A percentile compares a stretch with the other conserved stretches of the same genome.
Evolutionary conservation across 768 basidiomycete genomes (phyloP).

Genomic region (Suillus sp.): DNA sequence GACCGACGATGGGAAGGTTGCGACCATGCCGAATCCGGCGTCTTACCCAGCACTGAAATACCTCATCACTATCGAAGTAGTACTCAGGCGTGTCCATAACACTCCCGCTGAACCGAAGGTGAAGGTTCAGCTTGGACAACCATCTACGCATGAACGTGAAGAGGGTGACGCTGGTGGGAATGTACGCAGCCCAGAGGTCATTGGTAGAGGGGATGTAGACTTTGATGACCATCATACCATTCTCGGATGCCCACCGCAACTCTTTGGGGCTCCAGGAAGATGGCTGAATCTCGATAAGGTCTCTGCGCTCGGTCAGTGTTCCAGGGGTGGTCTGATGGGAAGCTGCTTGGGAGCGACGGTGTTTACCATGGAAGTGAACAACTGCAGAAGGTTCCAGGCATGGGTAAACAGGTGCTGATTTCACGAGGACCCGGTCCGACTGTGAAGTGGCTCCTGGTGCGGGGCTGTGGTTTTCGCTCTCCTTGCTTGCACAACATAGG

Average conservation of each 20-base stretch:
- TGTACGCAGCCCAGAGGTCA: slow-evolving; percentile 42
- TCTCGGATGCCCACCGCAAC: slow-evolving; percentile 35
- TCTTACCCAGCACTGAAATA: slow-evolving; percentile 38
- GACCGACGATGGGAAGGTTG: slow-evolving; percentile 39
- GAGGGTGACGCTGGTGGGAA: slow-evolving; percentile 34
- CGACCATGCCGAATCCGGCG: slow-evolving; percentile 35
- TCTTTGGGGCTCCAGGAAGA: not conserved
- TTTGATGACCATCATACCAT: slow-evolving; percentile 41
- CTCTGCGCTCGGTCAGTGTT: not conserved
- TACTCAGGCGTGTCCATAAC: slow-evolving; percentile 31
- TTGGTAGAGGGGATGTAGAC: slow-evolving; percentile 41
- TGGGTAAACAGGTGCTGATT: not conserved
- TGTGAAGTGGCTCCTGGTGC: not conserved
- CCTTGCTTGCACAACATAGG: not conserved
- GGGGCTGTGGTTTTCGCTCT: not conserved
- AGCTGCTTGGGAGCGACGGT: slow-evolving; percentile 11
- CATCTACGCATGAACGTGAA: slow-evolving; percentile 35
- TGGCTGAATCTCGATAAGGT: not conserved
- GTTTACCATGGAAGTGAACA: slow-evolving; percentile 3
- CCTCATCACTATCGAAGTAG: slow-evolving; percentile 33
- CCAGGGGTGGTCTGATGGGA: slow-evolving; percentile 3
- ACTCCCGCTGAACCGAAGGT: slow-evolving; percentile 36
- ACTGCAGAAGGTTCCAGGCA: not conserved
- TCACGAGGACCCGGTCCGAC: not conserved
- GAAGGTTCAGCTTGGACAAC: slow-evolving; percentile 38